Percentiles rank a stretch among this genome's conserved stretches.
Conservation (phyloP, 257 asterid genomes). For the Solanum arcanum region DNA sequence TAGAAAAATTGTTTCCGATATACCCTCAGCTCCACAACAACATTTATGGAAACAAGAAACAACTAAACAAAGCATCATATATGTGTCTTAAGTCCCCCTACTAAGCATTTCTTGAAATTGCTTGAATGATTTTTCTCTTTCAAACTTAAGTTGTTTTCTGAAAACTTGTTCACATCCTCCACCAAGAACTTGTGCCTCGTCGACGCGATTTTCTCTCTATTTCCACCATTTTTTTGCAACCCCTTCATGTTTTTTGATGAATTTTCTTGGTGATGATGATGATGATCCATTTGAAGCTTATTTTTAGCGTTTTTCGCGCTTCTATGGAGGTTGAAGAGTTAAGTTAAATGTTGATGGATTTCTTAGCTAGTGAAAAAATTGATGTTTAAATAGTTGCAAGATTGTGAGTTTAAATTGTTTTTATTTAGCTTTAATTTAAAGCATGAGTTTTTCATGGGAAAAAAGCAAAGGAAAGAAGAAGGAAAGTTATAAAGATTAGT, state of each 20-base stretch:
- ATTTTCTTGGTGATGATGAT: background rate
- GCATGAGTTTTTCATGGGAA: conserved; percentile 7
- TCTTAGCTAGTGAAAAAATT: background rate
- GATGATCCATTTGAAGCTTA: conserved; percentile 7
- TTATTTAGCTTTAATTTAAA: background rate
- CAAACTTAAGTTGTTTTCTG: conserved; percentile 32
- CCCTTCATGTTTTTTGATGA: background rate
- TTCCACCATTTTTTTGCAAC: background rate
- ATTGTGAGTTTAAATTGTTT: background rate
- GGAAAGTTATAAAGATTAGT: conserved; percentile 7
- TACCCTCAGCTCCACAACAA: background rate
- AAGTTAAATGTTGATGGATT: background rate
- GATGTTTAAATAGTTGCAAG: background rate
- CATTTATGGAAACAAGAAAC: background rate
- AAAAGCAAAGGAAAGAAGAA: conserved; percentile 11
- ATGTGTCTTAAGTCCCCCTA: background rate
- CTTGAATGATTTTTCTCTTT: conserved; percentile 26
- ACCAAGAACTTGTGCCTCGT: background rate
- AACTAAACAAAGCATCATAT: background rate
- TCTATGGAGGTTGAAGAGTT: background rate
- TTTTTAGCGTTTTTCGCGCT: background rate
- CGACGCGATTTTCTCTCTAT: background rate
- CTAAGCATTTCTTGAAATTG: conserved; percentile 14
- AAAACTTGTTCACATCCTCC: conserved; percentile 35
- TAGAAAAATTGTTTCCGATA: background rate